Evolutionary conservation across 306 rosid genomes (phyloP), one percentile per base, ranked within the genome.

Genomic region (Hippophae tibetana): DNA sequence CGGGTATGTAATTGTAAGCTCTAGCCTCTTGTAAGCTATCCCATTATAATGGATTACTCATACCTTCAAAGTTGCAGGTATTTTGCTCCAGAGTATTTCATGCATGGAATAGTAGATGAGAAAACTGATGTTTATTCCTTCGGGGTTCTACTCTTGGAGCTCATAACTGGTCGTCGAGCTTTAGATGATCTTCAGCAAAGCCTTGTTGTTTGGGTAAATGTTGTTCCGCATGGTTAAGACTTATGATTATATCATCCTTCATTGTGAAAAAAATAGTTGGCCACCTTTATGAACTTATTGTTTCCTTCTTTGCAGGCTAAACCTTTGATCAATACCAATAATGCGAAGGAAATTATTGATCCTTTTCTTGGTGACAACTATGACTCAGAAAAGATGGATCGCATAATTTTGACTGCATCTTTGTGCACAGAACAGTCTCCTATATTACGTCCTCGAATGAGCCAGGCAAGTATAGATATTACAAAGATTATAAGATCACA

Each of bases 1-100:
- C 38, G 95, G 95, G 95, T 90, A 58, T 42, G 78, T 67, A 56
- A 38, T 41, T 26, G 41, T 23, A 56, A 18, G 50, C 42, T 43
- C 49, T 62, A 9, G 3, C 52, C 14, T 57, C 43, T 42, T 8
- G 3, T 67, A 61, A 8, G 44, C 2, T 13, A 0, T 47, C 9
- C n/a, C 53, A 26, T 42, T 44, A 47, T 66, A 38, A 56, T 55
- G 57, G 55, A 38, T 52, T 54, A 43, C 18, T 59, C 42, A 42
- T 38, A 25, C 58, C 65, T 50, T 55, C 11, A 23, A 70, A 31
- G 38, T 63, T 76, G 48, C 81, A 90, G 97, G 70, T 90, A 90
- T 76, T 80, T 84, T 56, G 97, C 95, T 58, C 97, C 95, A 9
- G 97, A 90, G 54, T 86, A 90, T 72, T 65, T 84, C 79, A 78